Percentiles rank a stretch among this genome's conserved stretches.
phyloP scores from a whole-genome alignment of 164 flowering plant genomes.

The Kalanchoe fedtschenkoi region DNA sequence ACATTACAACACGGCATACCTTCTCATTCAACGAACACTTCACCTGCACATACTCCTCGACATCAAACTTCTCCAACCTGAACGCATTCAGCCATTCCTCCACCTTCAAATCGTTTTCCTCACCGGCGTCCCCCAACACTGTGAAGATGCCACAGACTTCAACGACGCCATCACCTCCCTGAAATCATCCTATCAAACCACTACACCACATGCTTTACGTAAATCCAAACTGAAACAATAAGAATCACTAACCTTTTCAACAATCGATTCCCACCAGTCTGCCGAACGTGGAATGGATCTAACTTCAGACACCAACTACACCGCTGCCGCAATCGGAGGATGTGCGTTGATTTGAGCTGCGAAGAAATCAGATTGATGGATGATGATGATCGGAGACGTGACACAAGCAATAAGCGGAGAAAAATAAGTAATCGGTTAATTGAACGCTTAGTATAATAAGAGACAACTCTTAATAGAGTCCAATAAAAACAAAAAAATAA shows the following conservation, averaged over 20 bases:
- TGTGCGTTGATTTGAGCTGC: not conserved
- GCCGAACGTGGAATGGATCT: slow-evolving; percentile 1
- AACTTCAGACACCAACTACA: not conserved
- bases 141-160: slow-evolving; percentile 33
- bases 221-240: not conserved
- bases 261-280: not conserved
- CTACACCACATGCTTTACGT: not conserved
- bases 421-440: too few relatives aligned
- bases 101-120: slow-evolving; percentile 42
- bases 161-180: slow-evolving; percentile 40
- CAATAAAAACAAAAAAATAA: too few relatives aligned
- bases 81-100: slow-evolving; percentile 73
- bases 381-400: not conserved
- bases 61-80: slow-evolving; percentile 69
- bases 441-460: too few relatives aligned
- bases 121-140: slow-evolving; percentile 27
- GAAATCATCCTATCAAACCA: slow-evolving; percentile 12
- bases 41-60: slow-evolving; percentile 69
- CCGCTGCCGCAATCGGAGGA: not conserved
- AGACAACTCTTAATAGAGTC: too few relatives aligned
- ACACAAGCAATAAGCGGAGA: too few relatives aligned
- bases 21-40: slow-evolving; percentile 86
- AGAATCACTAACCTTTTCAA: not conserved
- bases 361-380: not conserved
- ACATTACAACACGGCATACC: slow-evolving; percentile 43